These are phyloP conservation scores for Planoprotostelium fungivorum DNA, from an alignment of 78 protist species.

Conservation along the genomic window DNA sequence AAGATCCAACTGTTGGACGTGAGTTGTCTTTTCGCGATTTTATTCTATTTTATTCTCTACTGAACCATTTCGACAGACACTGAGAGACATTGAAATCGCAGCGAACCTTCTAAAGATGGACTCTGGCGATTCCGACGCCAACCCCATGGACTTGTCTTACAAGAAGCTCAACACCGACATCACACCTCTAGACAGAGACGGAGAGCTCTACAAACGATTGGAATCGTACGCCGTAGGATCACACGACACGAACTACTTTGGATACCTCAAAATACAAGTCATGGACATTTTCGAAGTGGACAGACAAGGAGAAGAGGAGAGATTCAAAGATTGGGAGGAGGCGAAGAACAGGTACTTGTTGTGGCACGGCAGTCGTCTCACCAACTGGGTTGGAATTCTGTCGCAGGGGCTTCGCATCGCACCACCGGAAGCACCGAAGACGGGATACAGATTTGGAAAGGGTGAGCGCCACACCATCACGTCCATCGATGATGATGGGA, in stretches of 20 bases:
- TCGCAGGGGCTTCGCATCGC: conserved; percentile 84
- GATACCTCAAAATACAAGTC: conserved; percentile 24
- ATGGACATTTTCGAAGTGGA: conserved; percentile 49
- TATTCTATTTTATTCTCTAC: neutral
- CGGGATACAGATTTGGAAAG: conserved; percentile 83
- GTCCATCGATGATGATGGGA: neutral
- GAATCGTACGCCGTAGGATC: conserved; percentile 15
- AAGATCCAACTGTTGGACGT: conserved; percentile 24
- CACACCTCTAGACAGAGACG: conserved; percentile 30
- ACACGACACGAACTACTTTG: conserved; percentile 33
- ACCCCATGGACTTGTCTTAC: conserved; percentile 6
- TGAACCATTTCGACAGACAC: neutral
- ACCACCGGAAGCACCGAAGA: conserved; percentile 81
- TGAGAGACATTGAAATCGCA: neutral
- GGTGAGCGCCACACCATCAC: conserved; percentile 29
- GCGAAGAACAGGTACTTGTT: conserved; percentile 48
- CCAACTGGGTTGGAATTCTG: conserved; percentile 82
- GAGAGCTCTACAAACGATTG: conserved; percentile 19
- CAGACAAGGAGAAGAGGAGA: conserved; percentile 54
- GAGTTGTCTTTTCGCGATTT: neutral
- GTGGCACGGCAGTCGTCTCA: conserved; percentile 82
- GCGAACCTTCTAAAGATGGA: neutral
- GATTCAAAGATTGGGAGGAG: conserved; percentile 44
- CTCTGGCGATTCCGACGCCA: neutral
- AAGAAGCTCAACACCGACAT: conserved; percentile 41